Base-by-base conservation (phyloP, 495 filamentous ascomycete species). In the Xylaria sp. region DNA sequence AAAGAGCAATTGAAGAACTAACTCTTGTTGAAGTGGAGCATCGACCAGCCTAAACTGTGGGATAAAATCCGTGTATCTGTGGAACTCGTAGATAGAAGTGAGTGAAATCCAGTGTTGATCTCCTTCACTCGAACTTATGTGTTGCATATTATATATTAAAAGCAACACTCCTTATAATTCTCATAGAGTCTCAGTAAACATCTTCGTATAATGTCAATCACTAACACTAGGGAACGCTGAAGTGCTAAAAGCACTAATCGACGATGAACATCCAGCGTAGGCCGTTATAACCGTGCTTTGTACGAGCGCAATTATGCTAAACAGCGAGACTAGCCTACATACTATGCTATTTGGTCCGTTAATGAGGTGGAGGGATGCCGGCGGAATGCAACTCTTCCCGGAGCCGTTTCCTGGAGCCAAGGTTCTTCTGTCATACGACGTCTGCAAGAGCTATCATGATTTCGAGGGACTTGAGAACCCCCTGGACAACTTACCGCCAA, bases 11-110 rank as follows among this genome's bases (percentile, higher is more conserved):
- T 7, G 24, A 55, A 58, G 19, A 41, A 62, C 37, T 43, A 43
- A 62, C 59, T 62, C 21, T 62, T 41, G 21, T 62, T 62, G n/a
- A 62, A 62, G 59, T 40, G n/a, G 37, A 62, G 35, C 37, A 40
- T 62, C 3, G 37, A 62, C 21, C 35, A 62, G 12, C 59, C 59
- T 17, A 43, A 62, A 43, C 37, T 62, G 5, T 62, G 59, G 59
- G 7, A 15, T 1, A 17, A 40, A 8, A 1, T 62, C 0, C n/a
- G 59, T 15, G 5, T 62, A 26, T 24, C 37, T 40, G 12, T 62
- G 5, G 59, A 62, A 43, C 14, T 62, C 17, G 59, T 3, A 19
- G 19, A 62, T 62, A 62, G 59, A 43, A 62, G 59, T 62, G 37
- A 62, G 59, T 62, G 15, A n/a, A 31, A 8, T 24, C n/a, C 11